These are phyloP conservation scores for Acer campestre DNA, from an alignment of 345 rosid genomes.

Conservation along the genomic window DNA sequence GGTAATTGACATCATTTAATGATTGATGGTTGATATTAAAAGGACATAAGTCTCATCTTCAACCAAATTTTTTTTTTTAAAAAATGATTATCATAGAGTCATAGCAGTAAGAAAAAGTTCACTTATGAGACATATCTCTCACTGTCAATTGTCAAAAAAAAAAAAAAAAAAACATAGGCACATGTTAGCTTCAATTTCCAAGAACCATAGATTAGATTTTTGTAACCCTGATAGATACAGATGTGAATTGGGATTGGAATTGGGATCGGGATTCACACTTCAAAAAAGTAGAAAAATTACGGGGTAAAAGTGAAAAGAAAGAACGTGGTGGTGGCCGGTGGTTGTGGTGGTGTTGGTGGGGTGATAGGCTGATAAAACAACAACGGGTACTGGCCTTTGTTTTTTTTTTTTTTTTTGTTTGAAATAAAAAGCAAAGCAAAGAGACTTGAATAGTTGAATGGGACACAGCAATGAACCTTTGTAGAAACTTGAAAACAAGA, in stretches of 20 bases:
- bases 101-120: too few species aligned
- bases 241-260: too few species aligned
- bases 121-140: background rate
- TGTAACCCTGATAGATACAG: background rate
- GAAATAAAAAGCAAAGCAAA: background rate
- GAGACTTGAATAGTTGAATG: background rate
- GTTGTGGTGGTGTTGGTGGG: background rate
- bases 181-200: constrained; percentile 32
- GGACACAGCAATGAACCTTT: background rate
- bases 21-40: background rate
- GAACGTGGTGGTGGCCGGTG: background rate
- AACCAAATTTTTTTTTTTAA: too few species aligned
- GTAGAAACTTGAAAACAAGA: constrained; percentile 12
- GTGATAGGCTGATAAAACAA: background rate
- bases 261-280: too few species aligned
- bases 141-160: constrained; percentile 3
- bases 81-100: too few species aligned
- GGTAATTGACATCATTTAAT: background rate
- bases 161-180: constrained; percentile 9
- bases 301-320: background rate
- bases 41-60: background rate
- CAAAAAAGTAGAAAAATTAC: too few species aligned
- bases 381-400: background rate
- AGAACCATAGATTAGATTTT: constrained; percentile 5
- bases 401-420: too few species aligned